phyloP scores from a whole-genome alignment of 441 rosid species.

The Adansonia grandidieri region DNA sequence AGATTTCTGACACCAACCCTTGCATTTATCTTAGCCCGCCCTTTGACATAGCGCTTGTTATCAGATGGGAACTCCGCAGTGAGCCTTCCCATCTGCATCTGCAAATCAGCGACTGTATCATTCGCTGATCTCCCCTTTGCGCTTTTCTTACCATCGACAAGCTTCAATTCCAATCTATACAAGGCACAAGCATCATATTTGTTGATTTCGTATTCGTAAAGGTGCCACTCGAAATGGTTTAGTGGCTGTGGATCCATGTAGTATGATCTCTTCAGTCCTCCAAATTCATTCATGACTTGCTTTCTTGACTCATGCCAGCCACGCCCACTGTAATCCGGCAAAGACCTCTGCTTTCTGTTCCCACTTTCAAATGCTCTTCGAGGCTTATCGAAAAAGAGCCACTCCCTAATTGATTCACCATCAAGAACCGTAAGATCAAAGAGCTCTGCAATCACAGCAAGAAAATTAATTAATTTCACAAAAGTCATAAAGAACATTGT shows the following conservation, averaged over 20 bases:
- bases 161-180: slow-evolving; percentile 90
- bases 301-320: slow-evolving; percentile 99
- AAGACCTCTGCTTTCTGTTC: slow-evolving; percentile 96
- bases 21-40: slow-evolving; percentile 58
- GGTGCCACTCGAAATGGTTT: slow-evolving; percentile 91
- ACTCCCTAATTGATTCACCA: slow-evolving; percentile 94
- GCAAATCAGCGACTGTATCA: slow-evolving; percentile 92
- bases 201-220: slow-evolving; percentile 93
- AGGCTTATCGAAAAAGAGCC: slow-evolving; percentile 99
- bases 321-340: slow-evolving; percentile 95
- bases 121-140: slow-evolving; percentile 70
- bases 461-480: slow-evolving; percentile 20
- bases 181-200: slow-evolving; percentile 93
- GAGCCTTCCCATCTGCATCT: slow-evolving; percentile 98
- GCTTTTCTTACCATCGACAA: slow-evolving; percentile 88
- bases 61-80: slow-evolving; percentile 88
- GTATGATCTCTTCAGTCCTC: slow-evolving; percentile 95
- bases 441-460: slow-evolving; percentile 69
- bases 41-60: slow-evolving; percentile 73
- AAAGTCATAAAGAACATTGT: not conserved
- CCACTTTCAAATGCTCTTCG: slow-evolving; percentile 99
- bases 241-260: slow-evolving; percentile 99
- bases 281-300: slow-evolving; percentile 93
- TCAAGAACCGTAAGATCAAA: slow-evolving; percentile 88
- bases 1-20: slow-evolving; percentile 52